phyloP scores from a whole-genome alignment of 495 filamentous ascomycete genomes.

The Hamigera avellanea region DNA sequence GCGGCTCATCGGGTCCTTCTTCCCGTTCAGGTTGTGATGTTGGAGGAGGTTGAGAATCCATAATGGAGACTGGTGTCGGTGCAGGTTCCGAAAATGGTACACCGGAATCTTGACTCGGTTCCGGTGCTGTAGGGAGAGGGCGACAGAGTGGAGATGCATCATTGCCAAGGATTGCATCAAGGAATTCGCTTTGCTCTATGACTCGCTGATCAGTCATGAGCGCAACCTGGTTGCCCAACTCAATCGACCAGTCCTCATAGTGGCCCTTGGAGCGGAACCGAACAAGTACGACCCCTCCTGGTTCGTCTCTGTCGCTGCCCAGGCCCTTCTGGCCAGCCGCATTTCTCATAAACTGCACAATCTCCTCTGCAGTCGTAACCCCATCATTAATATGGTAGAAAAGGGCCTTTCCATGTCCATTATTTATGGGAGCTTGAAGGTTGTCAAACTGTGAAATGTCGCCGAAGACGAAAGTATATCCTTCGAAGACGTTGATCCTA shows the following conservation, averaged over 20 bases:
- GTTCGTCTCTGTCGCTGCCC: slow-evolving; percentile 47
- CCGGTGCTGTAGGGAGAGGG: slow-evolving; percentile 37
- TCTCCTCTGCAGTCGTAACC: slow-evolving; percentile 60
- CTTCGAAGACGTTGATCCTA: slow-evolving; percentile 65
- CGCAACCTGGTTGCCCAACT: slow-evolving; percentile 56
- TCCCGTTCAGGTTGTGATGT: neutral
- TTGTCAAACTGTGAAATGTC: slow-evolving; percentile 68
- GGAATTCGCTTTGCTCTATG: slow-evolving; percentile 83
- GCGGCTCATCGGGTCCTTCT: slow-evolving; percentile 6
- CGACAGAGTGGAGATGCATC: slow-evolving; percentile 60
- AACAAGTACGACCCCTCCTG: slow-evolving; percentile 68
- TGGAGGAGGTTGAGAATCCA: neutral
- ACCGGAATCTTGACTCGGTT: slow-evolving; percentile 7
- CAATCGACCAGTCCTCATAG: slow-evolving; percentile 55
- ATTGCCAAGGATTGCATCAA: slow-evolving; percentile 75
- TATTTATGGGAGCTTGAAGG: slow-evolving; percentile 59
- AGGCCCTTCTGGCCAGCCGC: slow-evolving; percentile 62
- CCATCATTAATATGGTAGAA: slow-evolving; percentile 48
- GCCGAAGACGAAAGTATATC: slow-evolving; percentile 83
- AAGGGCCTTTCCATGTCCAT: slow-evolving; percentile 74
- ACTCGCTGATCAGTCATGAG: slow-evolving; percentile 63
- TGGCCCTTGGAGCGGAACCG: slow-evolving; percentile 54
- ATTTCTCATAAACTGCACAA: slow-evolving; percentile 65
- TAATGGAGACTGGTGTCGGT: neutral
- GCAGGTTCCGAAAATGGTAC: neutral